Base-by-base conservation (phyloP, 371 early-diverging fungal species). In the Batrachochytrium dendrobatidis region DNA sequence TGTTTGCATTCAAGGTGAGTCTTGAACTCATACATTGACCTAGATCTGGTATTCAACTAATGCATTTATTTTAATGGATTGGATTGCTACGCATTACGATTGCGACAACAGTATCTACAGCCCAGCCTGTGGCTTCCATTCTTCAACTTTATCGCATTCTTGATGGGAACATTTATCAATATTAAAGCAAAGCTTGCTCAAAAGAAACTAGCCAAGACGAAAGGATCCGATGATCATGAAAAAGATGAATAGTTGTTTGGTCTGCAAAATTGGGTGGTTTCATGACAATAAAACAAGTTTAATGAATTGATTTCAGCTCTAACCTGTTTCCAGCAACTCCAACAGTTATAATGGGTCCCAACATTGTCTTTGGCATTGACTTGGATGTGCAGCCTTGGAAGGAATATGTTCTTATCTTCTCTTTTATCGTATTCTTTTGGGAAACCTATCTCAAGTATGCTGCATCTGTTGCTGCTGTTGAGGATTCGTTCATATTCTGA, bases 391-490 rank as follows among this genome's bases (percentile, higher is more conserved):
- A 18, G 8, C 57, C 63, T 1, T 67, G 39, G 79, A 94, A 94
- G 75, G 73, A 83, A 44, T 79, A 79, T 64, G 88, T 91, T 15
- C 65, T 91, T 34, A 73, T 65, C 1, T 85, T 92, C 56, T 80
- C 85, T 33, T 79, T 75, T 70, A 65, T 67, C 28, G 79, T 85
- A 25, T 87, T 81, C 67, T 63, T 61, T 2, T 83, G 86, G 76
- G 85, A 86, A 55, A 81, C 80, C 49, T 87, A 86, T 59, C 66
- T 88, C 18, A 81, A 81, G 84, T 59, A 49, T 3, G 51, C n/a
- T 24, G 5, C 30, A 6, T 4, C 28, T 7, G 3, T 3, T 20
- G 5, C 46, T 45, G 46, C 49, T 7, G 49, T 22, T 29, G 12
- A 48, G 8, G 49, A 7, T 8, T 29, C 8, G 49, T 48, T 6